These are phyloP conservation scores for Salix purpurea DNA, from an alignment of 345 rosid species.

Conservation along the genomic window DNA sequence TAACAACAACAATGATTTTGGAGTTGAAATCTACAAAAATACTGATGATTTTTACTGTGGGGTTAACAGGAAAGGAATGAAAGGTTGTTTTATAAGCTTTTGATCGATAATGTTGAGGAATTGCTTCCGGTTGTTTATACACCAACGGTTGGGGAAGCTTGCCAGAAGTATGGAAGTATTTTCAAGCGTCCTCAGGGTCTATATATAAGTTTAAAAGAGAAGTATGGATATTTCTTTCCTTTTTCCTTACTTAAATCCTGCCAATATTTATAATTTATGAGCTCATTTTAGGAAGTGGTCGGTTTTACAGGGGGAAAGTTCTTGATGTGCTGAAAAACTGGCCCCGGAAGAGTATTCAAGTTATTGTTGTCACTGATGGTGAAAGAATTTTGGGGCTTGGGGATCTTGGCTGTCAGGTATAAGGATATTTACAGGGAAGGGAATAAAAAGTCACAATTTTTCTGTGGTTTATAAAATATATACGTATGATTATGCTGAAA, in stretches of 20 bases:
- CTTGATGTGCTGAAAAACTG: slow-evolving; percentile 25
- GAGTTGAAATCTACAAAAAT: not conserved
- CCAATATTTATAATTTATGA: not conserved
- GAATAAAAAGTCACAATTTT: not conserved
- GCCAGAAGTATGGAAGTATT: slow-evolving; percentile 24
- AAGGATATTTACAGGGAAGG: too few relatives aligned
- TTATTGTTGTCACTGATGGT: slow-evolving; percentile 25
- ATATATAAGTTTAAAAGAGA: slow-evolving; percentile 22
- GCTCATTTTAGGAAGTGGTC: not conserved
- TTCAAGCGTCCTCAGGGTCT: slow-evolving; percentile 26
- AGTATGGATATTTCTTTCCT: slow-evolving; percentile 2
- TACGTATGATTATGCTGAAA: not conserved
- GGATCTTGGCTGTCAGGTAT: slow-evolving; percentile 27
- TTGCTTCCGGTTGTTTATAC: slow-evolving; percentile 26
- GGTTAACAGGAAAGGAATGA: slow-evolving; percentile 21
- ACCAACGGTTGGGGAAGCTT: slow-evolving; percentile 25
- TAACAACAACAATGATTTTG: not conserved
- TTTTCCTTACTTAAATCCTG: not conserved
- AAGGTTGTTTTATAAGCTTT: slow-evolving; percentile 22
- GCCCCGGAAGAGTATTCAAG: slow-evolving; percentile 21
- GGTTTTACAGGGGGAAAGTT: slow-evolving; percentile 12
- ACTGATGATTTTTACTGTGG: not conserved
- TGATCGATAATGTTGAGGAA: slow-evolving; percentile 22
- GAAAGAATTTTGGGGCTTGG: slow-evolving; percentile 25
- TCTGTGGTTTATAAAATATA: not conserved